Conservation (phyloP, 2,329 filamentous ascomycete genomes). For the Hymenoscyphus albidus region DNA sequence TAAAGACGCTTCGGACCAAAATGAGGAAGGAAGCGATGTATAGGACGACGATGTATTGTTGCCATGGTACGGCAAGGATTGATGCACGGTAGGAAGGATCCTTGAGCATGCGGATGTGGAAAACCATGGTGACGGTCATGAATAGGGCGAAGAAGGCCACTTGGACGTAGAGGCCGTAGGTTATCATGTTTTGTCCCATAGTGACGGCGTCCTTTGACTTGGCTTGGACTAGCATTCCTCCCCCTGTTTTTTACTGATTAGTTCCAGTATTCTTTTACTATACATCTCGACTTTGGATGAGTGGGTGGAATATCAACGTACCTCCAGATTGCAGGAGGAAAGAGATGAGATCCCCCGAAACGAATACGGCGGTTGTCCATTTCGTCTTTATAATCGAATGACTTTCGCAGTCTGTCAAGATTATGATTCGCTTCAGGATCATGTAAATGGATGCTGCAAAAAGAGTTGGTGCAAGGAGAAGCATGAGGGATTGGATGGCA, state of each 20-base stretch:
- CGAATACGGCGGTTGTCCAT: constrained; percentile 46
- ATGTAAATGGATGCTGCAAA: constrained; percentile 42
- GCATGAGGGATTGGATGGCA: constrained; percentile 36
- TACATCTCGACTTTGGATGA: too few relatives aligned
- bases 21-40: constrained; percentile 42
- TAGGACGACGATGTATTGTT: constrained; percentile 39
- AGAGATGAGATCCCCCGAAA: constrained; percentile 43
- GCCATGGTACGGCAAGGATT: constrained; percentile 27
- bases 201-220: constrained; percentile 20
- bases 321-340: constrained; percentile 40
- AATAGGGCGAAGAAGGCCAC: constrained; percentile 50
- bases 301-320: constrained; percentile 6
- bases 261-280: too few relatives aligned
- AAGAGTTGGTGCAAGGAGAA: constrained; percentile 39
- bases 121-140: constrained; percentile 41
- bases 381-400: constrained; percentile 39
- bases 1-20: constrained; percentile 42
- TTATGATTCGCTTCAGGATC: constrained; percentile 39
- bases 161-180: constrained; percentile 47
- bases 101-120: constrained; percentile 40
- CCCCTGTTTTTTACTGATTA: constrained; percentile 21
- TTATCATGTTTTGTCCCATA: constrained; percentile 41
- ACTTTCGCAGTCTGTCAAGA: constrained; percentile 37
- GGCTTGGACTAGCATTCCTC: constrained; percentile 30
- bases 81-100: constrained; percentile 27